These are phyloP conservation scores for Leccinum solheimii DNA, from an alignment of 1,284 basidiomycete genomes.

Conservation along the genomic window DNA sequence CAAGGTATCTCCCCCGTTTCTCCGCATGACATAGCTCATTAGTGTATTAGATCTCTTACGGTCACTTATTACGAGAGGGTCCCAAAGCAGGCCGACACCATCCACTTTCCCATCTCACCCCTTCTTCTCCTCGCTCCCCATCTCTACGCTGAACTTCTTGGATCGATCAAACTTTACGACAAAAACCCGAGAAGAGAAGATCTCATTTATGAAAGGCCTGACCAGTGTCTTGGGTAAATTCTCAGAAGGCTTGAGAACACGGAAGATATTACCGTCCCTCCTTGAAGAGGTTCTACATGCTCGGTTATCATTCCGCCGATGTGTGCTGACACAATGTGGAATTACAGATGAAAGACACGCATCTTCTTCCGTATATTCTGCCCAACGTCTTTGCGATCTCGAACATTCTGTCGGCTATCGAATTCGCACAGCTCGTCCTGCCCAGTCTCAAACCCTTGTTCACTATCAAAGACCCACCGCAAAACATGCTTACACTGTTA, in stretches of 20 bases:
- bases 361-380: conserved; percentile 93
- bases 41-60: conserved; percentile 65
- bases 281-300: conserved; percentile 75
- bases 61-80: conserved; percentile 78
- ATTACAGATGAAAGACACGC: conserved; percentile 86
- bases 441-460: conserved; percentile 92
- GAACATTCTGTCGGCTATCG: conserved; percentile 70
- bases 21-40: conserved; percentile 7
- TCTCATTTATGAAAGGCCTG: conserved; percentile 93
- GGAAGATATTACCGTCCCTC: conserved; percentile 94
- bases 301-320: background rate
- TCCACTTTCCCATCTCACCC: conserved; percentile 76
- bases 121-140: conserved; percentile 97
- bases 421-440: conserved; percentile 83
- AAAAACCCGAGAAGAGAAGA: conserved; percentile 93
- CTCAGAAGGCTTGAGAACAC: conserved; percentile 80
- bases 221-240: conserved; percentile 83
- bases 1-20: conserved; percentile 48
- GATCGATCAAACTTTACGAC: conserved; percentile 95
- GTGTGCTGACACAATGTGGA: conserved; percentile 12
- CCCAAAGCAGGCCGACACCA: conserved; percentile 74
- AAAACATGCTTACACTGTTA: conserved; percentile 91
- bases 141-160: conserved; percentile 95
- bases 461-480: conserved; percentile 90
- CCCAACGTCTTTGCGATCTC: conserved; percentile 97